Conservation (phyloP, 495 filamentous ascomycete species). For the Hypoxylon cercidicola region DNA sequence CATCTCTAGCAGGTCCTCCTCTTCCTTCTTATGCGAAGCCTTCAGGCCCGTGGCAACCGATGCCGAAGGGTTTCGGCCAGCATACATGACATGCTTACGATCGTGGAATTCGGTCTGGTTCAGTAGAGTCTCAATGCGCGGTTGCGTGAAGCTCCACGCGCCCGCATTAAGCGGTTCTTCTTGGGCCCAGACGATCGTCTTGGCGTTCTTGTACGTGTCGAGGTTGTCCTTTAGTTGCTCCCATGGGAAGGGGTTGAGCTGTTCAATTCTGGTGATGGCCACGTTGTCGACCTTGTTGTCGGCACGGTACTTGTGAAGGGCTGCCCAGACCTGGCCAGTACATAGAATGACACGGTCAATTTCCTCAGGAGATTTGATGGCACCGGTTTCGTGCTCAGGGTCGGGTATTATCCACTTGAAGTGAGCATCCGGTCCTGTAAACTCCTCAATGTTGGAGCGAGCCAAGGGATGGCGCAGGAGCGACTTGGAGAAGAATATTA, state of each 20-base stretch:
- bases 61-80: constrained; percentile 88
- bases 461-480: constrained; percentile 92
- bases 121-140: constrained; percentile 92
- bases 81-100: constrained; percentile 95
- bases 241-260: constrained; percentile 99
- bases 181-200: constrained; percentile 95
- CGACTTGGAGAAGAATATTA: constrained; percentile 97
- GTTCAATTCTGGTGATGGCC: constrained; percentile 94
- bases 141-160: constrained; percentile 93
- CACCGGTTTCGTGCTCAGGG: constrained; percentile 75
- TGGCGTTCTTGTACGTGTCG: constrained; percentile 93
- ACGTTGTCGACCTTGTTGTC: constrained; percentile 84
- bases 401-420: constrained; percentile 97
- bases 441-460: constrained; percentile 87
- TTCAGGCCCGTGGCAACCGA: constrained; percentile 94
- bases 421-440: constrained; percentile 82
- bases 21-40: constrained; percentile 88
- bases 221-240: constrained; percentile 94
- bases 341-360: constrained; percentile 95
- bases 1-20: constrained; percentile 85
- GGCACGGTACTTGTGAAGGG: constrained; percentile 90
- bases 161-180: constrained; percentile 98
- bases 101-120: constrained; percentile 92
- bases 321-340: constrained; percentile 91
- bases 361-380: constrained; percentile 81